Conservation (phyloP, 805 yeast species). For the Candida ficus region DNA sequence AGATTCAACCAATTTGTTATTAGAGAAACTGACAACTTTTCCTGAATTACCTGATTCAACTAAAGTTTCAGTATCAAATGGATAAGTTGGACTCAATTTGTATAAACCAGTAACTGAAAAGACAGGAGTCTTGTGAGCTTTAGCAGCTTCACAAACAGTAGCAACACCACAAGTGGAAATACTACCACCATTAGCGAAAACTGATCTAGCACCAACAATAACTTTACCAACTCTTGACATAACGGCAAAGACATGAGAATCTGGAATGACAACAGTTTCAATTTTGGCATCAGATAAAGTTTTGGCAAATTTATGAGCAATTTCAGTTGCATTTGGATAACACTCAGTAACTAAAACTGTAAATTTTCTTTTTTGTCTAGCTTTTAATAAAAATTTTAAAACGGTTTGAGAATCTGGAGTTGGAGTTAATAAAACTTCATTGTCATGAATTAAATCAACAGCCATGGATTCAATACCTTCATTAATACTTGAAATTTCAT, state of each 20-base stretch:
- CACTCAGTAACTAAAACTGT: conserved; percentile 89
- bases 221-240: conserved; percentile 98
- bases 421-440: conserved; percentile 82
- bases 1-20: conserved; percentile 60
- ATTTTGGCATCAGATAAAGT: conserved; percentile 79
- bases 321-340: conserved; percentile 80
- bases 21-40: conserved; percentile 75
- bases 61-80: conserved; percentile 70
- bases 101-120: conserved; percentile 92
- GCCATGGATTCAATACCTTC: conserved; percentile 91
- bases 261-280: conserved; percentile 89
- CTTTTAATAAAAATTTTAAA: conserved; percentile 76
- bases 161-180: conserved; percentile 87
- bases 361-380: conserved; percentile 84
- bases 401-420: conserved; percentile 92
- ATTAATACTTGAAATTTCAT: conserved; percentile 83
- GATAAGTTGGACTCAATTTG: conserved; percentile 89
- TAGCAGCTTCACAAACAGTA: conserved; percentile 92
- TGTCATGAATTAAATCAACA: conserved; percentile 90
- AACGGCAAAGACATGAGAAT: conserved; percentile 86
- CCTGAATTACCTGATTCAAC: conserved; percentile 93
- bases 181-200: conserved; percentile 95
- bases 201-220: conserved; percentile 85
- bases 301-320: conserved; percentile 76
- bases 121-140: conserved; percentile 93